Percentiles rank a stretch among this genome's conserved stretches.
phyloP scores from a whole-genome alignment of 106 monocot genomes.

The Iris macrosiphon region DNA sequence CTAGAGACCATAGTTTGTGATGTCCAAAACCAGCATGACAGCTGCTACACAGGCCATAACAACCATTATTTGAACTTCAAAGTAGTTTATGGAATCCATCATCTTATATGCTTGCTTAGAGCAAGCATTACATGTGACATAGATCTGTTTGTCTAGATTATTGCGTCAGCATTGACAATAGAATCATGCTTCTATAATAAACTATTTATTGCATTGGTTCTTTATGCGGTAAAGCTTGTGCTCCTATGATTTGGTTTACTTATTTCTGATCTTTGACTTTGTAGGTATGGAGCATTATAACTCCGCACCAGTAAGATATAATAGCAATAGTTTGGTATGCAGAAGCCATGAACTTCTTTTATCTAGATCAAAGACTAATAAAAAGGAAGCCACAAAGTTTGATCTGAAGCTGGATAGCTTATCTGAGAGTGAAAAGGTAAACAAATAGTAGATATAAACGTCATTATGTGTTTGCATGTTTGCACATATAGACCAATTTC shows the following conservation, averaged over 20 bases:
- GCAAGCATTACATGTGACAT: not conserved
- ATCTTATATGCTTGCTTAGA: not conserved
- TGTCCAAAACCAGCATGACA: not conserved
- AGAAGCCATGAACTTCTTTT: constrained; percentile 32
- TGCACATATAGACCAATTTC: no score
- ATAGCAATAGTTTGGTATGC: constrained; percentile 18
- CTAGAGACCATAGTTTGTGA: not conserved
- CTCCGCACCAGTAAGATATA: constrained; percentile 34
- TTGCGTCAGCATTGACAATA: no score
- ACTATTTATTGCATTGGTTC: not conserved
- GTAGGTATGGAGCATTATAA: constrained; percentile 54
- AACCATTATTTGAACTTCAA: no score
- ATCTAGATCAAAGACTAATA: constrained; percentile 30
- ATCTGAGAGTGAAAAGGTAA: constrained; percentile 74
- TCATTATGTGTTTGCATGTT: not conserved
- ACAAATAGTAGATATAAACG: not conserved
- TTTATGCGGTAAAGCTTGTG: not conserved
- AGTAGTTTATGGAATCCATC: not conserved
- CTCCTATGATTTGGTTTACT: not conserved
- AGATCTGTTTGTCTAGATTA: no score
- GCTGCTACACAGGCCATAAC: no score
- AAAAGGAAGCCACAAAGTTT: constrained; percentile 27
- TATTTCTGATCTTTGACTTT: not conserved
- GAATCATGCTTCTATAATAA: no score
- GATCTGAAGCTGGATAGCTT: constrained; percentile 65